These are phyloP conservation scores for Mycena kentingensis DNA, from an alignment of 768 basidiomycete genomes.

Conservation along the genomic window DNA sequence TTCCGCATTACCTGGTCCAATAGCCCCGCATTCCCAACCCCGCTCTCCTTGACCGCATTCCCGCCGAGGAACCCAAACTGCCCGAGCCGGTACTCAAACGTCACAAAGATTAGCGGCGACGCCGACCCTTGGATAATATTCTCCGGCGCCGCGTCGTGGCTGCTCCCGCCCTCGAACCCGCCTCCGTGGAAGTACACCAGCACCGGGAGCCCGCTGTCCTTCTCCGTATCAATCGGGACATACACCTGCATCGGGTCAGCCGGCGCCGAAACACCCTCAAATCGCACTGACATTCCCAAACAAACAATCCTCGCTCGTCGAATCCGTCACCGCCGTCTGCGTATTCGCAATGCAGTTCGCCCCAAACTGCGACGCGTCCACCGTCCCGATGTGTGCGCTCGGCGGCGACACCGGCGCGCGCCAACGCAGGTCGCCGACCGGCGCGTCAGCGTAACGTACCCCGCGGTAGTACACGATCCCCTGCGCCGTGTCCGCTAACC, in stretches of 20 bases:
- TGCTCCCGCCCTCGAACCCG: conserved; percentile 42
- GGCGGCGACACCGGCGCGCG: conserved; percentile 42
- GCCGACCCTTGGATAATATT: conserved; percentile 33
- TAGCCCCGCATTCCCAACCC: conserved; percentile 40
- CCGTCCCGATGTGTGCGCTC: conserved; percentile 34
- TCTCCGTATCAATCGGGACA: conserved; percentile 31
- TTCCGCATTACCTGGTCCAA: conserved; percentile 37
- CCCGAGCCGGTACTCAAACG: conserved; percentile 45
- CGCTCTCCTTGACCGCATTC: conserved; percentile 32
- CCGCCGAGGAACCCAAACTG: conserved; percentile 46
- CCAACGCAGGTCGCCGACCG: conserved; percentile 44
- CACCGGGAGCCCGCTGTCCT: conserved; percentile 34
- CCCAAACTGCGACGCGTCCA: conserved; percentile 44
- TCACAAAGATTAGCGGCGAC: conserved; percentile 41
- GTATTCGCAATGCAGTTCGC: conserved; percentile 36
- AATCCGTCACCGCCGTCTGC: conserved; percentile 28
- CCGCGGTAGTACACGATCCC: conserved; percentile 42
- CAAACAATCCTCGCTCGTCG: conserved; percentile 45
- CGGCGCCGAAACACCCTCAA: not conserved
- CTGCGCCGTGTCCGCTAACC: conserved; percentile 31
- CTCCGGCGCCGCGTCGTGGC: conserved; percentile 37
- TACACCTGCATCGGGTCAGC: conserved; percentile 31
- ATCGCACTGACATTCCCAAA: conserved; percentile 40
- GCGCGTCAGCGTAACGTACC: conserved; percentile 46
- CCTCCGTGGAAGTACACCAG: conserved; percentile 50